Base-by-base conservation (phyloP, 768 basidiomycete species). In the Calocera cornea region DNA sequence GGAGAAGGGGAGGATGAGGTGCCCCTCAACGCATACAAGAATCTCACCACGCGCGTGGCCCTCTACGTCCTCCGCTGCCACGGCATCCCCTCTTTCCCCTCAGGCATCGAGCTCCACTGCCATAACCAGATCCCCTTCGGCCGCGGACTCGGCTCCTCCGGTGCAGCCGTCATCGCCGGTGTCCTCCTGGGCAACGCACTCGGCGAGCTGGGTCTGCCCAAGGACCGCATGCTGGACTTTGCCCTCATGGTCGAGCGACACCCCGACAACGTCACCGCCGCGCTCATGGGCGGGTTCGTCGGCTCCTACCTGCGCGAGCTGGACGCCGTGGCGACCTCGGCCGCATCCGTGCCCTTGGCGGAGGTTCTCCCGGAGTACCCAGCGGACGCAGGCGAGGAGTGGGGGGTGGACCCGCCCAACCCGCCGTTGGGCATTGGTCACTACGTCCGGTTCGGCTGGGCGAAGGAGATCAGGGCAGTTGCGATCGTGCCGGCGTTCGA, bases 181-280 rank as follows among this genome's bases (percentile, higher is more conserved):
- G 94, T 97, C 36, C 82, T 95, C 34, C 84, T 99, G 50, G 97
- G 87, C 38, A 84, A 93, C 74, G 81, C 85, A n/a, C 81, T 98
- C 27, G 95, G 90, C 17, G 71, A 83, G 19, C 83, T 98, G 69
- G 74, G 81, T 27, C 85, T 98, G 12, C 76, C 89, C 16, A 79
- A 76, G 33, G 83, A 81, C 47, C 86, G 97, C 29, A 80, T 95
- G 72, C 85, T 98, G 69, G 97, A 99, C 78, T 95, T 91, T 74
- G 95, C 95, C 1, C 82, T 99, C 66, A 99, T 99, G 97, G 94
- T 99, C 73, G 97, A 99, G 78, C 84, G 97, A 19, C 97, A 99
- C 75, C 97, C 97, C 17, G 97, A 99, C 78, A 99, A 99, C 76
- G 95, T 99, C 74, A 97, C 97, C 0, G 97, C 97, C 1, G 95